Conservation (phyloP, 1,284 basidiomycete species). For the Laetiporus sulphureus region DNA sequence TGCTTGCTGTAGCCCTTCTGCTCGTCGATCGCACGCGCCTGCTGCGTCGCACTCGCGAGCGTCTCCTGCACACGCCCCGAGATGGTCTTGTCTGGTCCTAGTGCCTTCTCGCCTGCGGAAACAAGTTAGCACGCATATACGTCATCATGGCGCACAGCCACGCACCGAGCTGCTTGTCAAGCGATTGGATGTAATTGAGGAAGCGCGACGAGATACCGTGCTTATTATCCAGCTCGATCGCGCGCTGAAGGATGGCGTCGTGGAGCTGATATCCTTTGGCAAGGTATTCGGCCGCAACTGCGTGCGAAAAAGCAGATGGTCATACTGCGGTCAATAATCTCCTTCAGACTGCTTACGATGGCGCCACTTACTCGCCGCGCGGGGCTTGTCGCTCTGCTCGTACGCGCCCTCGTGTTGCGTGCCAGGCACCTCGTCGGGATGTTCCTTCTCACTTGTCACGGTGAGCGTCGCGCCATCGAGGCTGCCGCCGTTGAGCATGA, state of each 20-base stretch:
- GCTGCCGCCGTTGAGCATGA: constrained; percentile 73
- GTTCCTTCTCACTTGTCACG: constrained; percentile 60
- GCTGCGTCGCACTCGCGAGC: constrained; percentile 50
- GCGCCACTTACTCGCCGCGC: constrained; percentile 55
- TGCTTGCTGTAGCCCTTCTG: constrained; percentile 69
- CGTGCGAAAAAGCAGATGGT: constrained; percentile 17
- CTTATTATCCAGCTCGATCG: constrained; percentile 83
- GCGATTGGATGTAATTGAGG: constrained; percentile 64
- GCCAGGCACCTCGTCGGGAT: constrained; percentile 36
- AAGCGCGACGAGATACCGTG: constrained; percentile 86
- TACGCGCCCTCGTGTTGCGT: constrained; percentile 33
- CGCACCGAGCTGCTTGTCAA: constrained; percentile 67
- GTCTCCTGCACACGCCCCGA: constrained; percentile 65
- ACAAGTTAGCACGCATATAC: neutral
- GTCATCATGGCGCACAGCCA: neutral
- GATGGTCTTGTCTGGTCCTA: constrained; percentile 71
- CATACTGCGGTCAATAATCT: constrained; percentile 8
- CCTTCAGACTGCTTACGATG: neutral
- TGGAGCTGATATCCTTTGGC: constrained; percentile 80
- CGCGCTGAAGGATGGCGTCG: constrained; percentile 74
- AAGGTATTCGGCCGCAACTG: constrained; percentile 86
- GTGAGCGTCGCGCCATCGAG: constrained; percentile 54
- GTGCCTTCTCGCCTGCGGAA: constrained; percentile 34
- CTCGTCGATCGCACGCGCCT: constrained; percentile 74
- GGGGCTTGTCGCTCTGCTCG: constrained; percentile 77